Evolutionary conservation across 768 basidiomycete species (phyloP), one percentile per base, ranked within the genome.

Genomic region (Gelatoporia subvermispora): DNA sequence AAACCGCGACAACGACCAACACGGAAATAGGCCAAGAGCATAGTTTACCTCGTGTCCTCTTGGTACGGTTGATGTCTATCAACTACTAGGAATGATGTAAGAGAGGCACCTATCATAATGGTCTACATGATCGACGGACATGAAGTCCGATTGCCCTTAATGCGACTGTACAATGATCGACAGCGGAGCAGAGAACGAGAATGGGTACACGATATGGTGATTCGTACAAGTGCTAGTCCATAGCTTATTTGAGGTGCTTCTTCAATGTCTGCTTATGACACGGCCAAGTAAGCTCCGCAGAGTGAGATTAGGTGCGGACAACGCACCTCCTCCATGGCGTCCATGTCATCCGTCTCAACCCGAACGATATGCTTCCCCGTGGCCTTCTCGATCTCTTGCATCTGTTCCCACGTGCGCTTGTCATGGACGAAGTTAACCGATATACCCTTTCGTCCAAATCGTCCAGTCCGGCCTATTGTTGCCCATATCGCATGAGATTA

Each of bases 351-450:
- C 1, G 94, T 96, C 65, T 90, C 85, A 57, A 98, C 90, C 41
- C 86, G 77, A 55, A 83, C 79, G 51, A 98, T 97, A 59, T 79
- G 75, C 66, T 77, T 83, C 13, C 84, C 82, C 2, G 93, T 78
- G 0, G 76, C 78, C 58, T 84, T 75, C 70, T 94, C 88, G 50
- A 99, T 96, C 60, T 78, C 75, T 57, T 94, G 78, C 84, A 98
- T 95, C 64, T 95, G 88, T 59, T 77, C 49, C 84, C 88, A 93
- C 5, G 93, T 93, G 65, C 73, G 73, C 63, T 83, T 74, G 71
- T 98, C 85, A 65, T 97, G 92, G 13, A 97, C 94, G 62, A 99
- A 98, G 67, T 96, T 96, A 63, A 99, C 90, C 28, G 93, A 93
- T 45, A 97, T 89, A 4, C 96, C 96, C 66, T 91, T 93, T 39